These are phyloP conservation scores for Keqinozyma sinolaborantium DNA, from an alignment of 1,139 yeast species.

Conservation along the genomic window DNA sequence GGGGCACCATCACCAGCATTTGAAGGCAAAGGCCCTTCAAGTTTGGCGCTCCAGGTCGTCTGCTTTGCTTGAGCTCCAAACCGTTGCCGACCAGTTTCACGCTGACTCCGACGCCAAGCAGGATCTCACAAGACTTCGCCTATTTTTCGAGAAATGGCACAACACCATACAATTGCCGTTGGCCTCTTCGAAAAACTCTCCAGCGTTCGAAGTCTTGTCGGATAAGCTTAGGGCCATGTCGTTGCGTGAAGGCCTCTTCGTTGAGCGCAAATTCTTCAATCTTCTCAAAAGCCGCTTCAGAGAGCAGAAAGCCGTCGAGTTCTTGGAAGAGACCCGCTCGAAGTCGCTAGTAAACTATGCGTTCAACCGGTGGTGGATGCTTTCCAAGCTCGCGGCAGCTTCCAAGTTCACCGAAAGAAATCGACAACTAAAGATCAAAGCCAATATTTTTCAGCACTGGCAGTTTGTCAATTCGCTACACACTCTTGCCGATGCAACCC, in stretches of 20 bases:
- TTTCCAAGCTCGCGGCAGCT: constrained; percentile 3
- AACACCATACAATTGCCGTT: not conserved
- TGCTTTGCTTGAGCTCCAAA: not conserved
- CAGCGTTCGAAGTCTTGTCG: constrained; percentile 1
- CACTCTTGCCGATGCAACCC: constrained; percentile 1
- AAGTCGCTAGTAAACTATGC: constrained; percentile 3
- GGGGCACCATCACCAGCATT: not conserved
- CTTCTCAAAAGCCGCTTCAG: constrained; percentile 2
- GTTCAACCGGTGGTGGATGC: constrained; percentile 11
- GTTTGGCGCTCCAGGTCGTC: constrained; percentile 1
- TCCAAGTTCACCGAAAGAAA: constrained; percentile 4
- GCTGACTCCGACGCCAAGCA: not conserved
- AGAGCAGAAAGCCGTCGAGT: constrained; percentile 3
- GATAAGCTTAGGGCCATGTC: constrained; percentile 6
- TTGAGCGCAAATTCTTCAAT: constrained; percentile 5
- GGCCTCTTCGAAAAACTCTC: not conserved
- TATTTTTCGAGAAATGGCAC: constrained; percentile 1
- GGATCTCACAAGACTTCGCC: not conserved
- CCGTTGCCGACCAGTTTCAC: not conserved
- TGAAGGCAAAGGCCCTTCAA: constrained; percentile 1
- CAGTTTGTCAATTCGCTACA: constrained; percentile 4
- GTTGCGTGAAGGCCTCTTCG: constrained; percentile 4
- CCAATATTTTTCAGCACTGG: constrained; percentile 12
- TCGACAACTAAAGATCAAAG: constrained; percentile 4
- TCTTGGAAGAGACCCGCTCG: not conserved